These are phyloP conservation scores for Epithemia pelagica DNA, from an alignment of 108 stramenopile genomes.

Conservation along the genomic window DNA sequence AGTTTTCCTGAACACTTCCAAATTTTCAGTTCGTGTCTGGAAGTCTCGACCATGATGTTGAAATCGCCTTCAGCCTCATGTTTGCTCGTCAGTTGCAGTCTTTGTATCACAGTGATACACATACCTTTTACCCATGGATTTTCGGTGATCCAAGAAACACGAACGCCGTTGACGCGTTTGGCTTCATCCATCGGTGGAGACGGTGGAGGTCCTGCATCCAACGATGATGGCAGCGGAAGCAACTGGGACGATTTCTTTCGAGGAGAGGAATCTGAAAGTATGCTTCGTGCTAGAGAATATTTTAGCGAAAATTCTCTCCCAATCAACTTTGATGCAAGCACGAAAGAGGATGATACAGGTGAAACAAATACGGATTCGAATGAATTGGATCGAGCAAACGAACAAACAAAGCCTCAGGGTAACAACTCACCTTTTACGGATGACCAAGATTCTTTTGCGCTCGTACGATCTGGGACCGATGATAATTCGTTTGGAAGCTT, in stretches of 20 bases:
- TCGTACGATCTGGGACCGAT: neutral
- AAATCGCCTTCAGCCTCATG: too few species aligned
- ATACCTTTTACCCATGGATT: too few species aligned
- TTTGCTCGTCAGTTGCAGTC: too few species aligned
- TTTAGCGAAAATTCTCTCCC: slow-evolving; percentile 50
- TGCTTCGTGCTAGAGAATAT: slow-evolving; percentile 38
- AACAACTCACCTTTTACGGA: too few species aligned
- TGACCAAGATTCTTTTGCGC: neutral
- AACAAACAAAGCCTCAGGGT: neutral
- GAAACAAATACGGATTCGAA: neutral
- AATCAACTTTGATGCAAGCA: slow-evolving; percentile 28
- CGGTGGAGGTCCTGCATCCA: slow-evolving; percentile 3
- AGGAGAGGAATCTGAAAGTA: slow-evolving; percentile 39
- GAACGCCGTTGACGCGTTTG: too few species aligned
- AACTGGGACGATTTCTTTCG: slow-evolving; percentile 21
- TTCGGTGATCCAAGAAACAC: too few species aligned
- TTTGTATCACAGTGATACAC: too few species aligned
- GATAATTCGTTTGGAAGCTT: neutral
- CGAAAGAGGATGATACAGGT: slow-evolving; percentile 1
- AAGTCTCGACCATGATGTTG: too few species aligned
- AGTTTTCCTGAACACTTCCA: too few species aligned
- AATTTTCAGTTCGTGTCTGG: too few species aligned
- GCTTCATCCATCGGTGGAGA: slow-evolving; percentile 12
- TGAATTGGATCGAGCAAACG: neutral
- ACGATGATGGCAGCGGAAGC: slow-evolving; percentile 13